Base-by-base conservation (phyloP, 2,329 filamentous ascomycete genomes). In the Juglanconis juglandina region DNA sequence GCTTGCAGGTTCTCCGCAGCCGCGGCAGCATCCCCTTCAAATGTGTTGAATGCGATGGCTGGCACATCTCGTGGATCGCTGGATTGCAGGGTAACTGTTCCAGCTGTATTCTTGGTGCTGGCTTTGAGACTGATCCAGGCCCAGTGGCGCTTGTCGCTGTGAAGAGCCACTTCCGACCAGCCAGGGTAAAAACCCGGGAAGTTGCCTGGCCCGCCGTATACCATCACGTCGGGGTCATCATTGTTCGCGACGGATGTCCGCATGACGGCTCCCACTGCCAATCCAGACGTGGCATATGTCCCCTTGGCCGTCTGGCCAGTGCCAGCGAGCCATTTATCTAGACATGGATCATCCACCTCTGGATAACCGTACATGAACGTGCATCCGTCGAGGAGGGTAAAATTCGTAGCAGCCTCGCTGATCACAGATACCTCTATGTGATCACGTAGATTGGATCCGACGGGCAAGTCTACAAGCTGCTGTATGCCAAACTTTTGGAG, bases 31-130 rank as follows among this genome's bases (percentile, higher is more conserved):
- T 82, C 81, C 0, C 76, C 75, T 51, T 80, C 77, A 73, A 84
- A 87, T 71, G 81, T 87, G 70, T 85, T 83, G 75, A 87, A 89
- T 53, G 76, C 75, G 65, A 91, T 88, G 5, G 81, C 70, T 0
- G 89, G 88, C 3, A 79, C 75, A 57, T 90, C 87, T 1, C 83
- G 81, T 0, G 88, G 87, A 68, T 91, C 81, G 0, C 81, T 73
- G 0, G 84, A 87, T 14, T 76, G 76, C 5, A 92, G 80, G 3
- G 72, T 79, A 4, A 92, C 87, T 1, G 79, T 81, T 8, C 89
- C 89, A 5, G 81, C 82, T 1, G 68, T 75, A 62, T 90, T 89
- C 56, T 83, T 81, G 0, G 87, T 81, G 66, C 88, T 86, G 0
- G 82, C 80, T 71, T 88, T 87, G 56, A 91, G 76, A 3, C 81